Percentiles rank a stretch among this genome's conserved stretches.
These are phyloP conservation scores for Coemansia sp. DNA, from an alignment of 192 early-diverging fungal genomes.

Conservation along the genomic window DNA sequence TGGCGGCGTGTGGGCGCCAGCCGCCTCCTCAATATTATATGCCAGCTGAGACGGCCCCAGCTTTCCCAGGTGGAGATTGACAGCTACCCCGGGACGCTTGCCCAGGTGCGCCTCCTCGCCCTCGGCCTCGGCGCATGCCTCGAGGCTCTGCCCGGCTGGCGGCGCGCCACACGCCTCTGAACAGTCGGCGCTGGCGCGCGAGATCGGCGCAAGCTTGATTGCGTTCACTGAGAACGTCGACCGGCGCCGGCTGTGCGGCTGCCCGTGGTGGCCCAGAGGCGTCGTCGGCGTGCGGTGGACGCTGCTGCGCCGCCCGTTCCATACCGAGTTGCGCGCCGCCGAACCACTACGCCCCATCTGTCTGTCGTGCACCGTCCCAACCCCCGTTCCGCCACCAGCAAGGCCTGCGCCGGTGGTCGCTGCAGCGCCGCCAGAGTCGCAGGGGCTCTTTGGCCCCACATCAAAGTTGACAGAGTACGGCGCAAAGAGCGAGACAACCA, in stretches of 20 bases:
- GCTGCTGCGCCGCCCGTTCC: slow-evolving; percentile 52
- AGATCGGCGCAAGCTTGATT: slow-evolving; percentile 46
- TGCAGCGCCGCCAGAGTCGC: background rate
- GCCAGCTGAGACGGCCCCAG: slow-evolving; percentile 46
- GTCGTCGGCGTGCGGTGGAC: slow-evolving; percentile 48
- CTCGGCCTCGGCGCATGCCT: slow-evolving; percentile 19
- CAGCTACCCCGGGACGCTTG: background rate
- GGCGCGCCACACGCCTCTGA: slow-evolving; percentile 6
- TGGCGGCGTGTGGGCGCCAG: slow-evolving; percentile 42
- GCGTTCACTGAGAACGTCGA: slow-evolving; percentile 45
- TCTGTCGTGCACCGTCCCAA: slow-evolving; percentile 15
- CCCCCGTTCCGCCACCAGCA: slow-evolving; percentile 3
- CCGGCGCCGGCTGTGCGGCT: slow-evolving; percentile 50
- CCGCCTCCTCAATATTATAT: slow-evolving; percentile 43
- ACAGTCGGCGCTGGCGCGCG: slow-evolving; percentile 24
- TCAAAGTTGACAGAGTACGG: slow-evolving; percentile 70
- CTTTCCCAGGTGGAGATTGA: slow-evolving; percentile 1
- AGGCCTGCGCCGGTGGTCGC: slow-evolving; percentile 9
- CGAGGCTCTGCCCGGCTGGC: slow-evolving; percentile 8
- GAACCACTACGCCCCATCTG: slow-evolving; percentile 35
- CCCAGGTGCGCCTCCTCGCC: background rate
- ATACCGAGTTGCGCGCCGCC: slow-evolving; percentile 34
- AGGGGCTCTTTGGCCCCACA: slow-evolving; percentile 8
- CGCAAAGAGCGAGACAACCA: slow-evolving; percentile 72
- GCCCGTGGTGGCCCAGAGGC: slow-evolving; percentile 43